Evolutionary conservation across 148 eudicot species (phyloP), one percentile per base, ranked within the genome.

Genomic region (Vaccinium macrocarpon): DNA sequence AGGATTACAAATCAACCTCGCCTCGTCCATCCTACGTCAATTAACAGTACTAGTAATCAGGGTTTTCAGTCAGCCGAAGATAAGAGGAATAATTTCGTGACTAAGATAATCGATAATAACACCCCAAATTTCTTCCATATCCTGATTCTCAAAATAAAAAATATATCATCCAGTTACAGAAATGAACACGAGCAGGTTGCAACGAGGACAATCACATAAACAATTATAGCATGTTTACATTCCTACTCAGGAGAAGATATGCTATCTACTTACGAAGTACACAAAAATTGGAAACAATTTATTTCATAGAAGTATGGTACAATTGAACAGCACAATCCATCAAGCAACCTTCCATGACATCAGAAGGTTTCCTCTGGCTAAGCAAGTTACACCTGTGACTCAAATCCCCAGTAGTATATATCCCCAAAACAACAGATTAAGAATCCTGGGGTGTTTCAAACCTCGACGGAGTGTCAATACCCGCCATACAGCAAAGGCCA

Each of bases 401-500:
- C 46, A 42, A 35, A 72, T 72, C n/a, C 21, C 76, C 49, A 35
- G 49, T 2, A 7, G 48, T 32, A 71, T 71, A 72, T 38, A 49
- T 38, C 38, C n/a, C 0, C n/a, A n/a, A 72, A 38, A 72, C 76
- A 72, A 35, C 75, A 68, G 18, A 75, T 91, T 70, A 93, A 87
- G 93, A 92, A 75, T 95, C 99, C 81, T 91, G 94, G 27, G 98
- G 94, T 78, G 92, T 79, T 92, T 97, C 99, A 84, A 97, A 97
- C 82, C 98, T 94, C 35, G 97, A 89, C 10, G 99, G 99, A 85
- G 99, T 92, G 80, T 97, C 98, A 46, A 97, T 97, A 81, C 99
- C 99, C 92, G 89, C 88, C 99, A 97, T 95, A 85, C 99, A 97
- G 90, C 99, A 95, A 81, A 97, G 95, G 55, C 98, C 99, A 3